Percentiles rank a stretch among this genome's conserved stretches.
These are phyloP conservation scores for Pythium inflatum DNA, from an alignment of 352 stramenopile species.

Conservation along the genomic window DNA sequence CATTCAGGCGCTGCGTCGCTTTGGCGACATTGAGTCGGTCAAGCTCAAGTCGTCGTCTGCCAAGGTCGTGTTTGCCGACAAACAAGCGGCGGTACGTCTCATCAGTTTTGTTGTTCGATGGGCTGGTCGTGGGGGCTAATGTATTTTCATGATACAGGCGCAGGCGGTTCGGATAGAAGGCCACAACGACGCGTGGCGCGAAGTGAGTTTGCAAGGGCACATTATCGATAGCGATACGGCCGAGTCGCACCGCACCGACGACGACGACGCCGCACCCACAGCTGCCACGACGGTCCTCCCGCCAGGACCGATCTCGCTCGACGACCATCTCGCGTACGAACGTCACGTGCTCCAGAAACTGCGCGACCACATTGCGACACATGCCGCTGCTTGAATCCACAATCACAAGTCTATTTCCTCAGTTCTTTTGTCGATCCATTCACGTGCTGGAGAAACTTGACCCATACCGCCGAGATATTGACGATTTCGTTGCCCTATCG, in stretches of 20 bases:
- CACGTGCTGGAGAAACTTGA: conserved; percentile 66
- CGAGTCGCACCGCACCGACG: background rate
- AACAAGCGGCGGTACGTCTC: conserved; percentile 43
- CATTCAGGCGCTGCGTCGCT: conserved; percentile 52
- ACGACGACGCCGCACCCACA: background rate
- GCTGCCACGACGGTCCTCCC: conserved; percentile 37
- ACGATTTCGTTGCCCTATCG: conserved; percentile 71
- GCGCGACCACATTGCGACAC: conserved; percentile 37
- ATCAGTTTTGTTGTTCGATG: background rate
- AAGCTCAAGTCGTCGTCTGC: conserved; percentile 74
- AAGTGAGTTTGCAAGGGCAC: conserved; percentile 76
- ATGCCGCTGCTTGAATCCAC: conserved; percentile 17
- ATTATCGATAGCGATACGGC: conserved; percentile 64
- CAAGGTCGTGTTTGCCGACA: conserved; percentile 63
- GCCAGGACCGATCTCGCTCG: conserved; percentile 48
- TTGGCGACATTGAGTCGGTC: conserved; percentile 70
- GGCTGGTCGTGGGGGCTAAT: background rate
- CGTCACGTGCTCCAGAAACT: conserved; percentile 55
- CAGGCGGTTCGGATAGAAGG: conserved; percentile 68
- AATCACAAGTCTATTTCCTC: conserved; percentile 31
- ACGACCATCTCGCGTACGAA: conserved; percentile 64
- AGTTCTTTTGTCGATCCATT: conserved; percentile 45
- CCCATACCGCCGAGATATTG: conserved; percentile 73
- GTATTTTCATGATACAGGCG: conserved; percentile 32
- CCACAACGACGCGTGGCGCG: conserved; percentile 69